phyloP scores from a whole-genome alignment of 805 yeast species.

The Sugiyamaella boreocaroliniensis region DNA sequence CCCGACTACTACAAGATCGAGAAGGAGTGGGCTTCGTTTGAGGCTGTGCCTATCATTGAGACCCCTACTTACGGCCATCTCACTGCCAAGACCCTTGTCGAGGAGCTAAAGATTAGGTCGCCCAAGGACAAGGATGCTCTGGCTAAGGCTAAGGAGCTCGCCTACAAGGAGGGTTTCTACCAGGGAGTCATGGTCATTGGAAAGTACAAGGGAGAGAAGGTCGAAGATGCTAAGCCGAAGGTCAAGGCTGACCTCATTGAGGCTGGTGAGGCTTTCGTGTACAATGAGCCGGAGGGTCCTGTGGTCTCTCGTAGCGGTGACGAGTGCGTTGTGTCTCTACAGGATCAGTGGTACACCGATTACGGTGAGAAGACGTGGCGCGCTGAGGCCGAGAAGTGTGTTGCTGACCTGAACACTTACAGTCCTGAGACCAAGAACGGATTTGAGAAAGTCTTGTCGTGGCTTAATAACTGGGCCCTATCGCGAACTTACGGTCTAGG shows the following conservation, averaged over 20 bases:
- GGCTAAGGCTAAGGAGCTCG: slow-evolving; percentile 87
- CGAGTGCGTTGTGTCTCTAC: slow-evolving; percentile 90
- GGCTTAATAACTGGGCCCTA: slow-evolving; percentile 98
- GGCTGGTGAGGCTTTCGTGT: slow-evolving; percentile 73
- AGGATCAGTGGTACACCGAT: slow-evolving; percentile 97
- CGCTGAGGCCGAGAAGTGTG: slow-evolving; percentile 68
- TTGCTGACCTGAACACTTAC: slow-evolving; percentile 69
- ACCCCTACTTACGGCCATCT: slow-evolving; percentile 84
- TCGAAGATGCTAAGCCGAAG: slow-evolving; percentile 84
- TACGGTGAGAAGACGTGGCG: slow-evolving; percentile 95
- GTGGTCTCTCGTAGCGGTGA: slow-evolving; percentile 96
- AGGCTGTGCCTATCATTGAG: slow-evolving; percentile 63
- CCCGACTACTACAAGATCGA: slow-evolving; percentile 85
- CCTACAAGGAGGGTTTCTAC: slow-evolving; percentile 95
- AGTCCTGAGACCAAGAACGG: slow-evolving; percentile 81
- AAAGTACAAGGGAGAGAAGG: slow-evolving; percentile 78
- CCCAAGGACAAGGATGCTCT: slow-evolving; percentile 86
- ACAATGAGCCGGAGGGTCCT: slow-evolving; percentile 87
- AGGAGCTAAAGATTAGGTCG: slow-evolving; percentile 84
- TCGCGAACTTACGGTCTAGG: slow-evolving; percentile 96
- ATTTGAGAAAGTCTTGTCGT: slow-evolving; percentile 86
- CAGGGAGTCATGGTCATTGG: slow-evolving; percentile 79
- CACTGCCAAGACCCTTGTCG: slow-evolving; percentile 77
- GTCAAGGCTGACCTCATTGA: slow-evolving; percentile 76
- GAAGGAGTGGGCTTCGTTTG: slow-evolving; percentile 76